A percentile compares a stretch with the other conserved stretches of the same genome.
These are phyloP conservation scores for Paracoccidioides brasiliensis DNA, from an alignment of 2,329 filamentous ascomycete species.

Conservation along the genomic window DNA sequence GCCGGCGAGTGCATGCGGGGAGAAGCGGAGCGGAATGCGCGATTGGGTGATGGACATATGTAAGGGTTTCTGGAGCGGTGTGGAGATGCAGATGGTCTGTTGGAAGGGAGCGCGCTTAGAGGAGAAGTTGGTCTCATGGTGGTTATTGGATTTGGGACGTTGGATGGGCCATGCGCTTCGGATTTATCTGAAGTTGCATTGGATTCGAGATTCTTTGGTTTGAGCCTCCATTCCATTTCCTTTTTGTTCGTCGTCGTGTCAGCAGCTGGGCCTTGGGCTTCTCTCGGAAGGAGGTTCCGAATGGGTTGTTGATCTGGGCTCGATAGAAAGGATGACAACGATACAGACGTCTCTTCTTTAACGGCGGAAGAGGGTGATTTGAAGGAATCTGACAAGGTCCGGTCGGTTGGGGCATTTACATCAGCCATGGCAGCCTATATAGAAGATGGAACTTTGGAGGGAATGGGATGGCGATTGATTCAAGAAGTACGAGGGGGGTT, in stretches of 20 bases:
- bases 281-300: neutral
- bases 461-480: neutral
- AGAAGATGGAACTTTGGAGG: neutral
- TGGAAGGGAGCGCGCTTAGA: constrained; percentile 31
- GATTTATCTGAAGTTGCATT: neutral
- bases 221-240: neutral
- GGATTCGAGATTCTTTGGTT: neutral
- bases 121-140: constrained; percentile 18
- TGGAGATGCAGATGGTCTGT: constrained; percentile 32
- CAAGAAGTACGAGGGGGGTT: no score
- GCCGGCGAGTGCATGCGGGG: constrained; percentile 68
- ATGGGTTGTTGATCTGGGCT: neutral
- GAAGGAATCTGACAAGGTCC: neutral
- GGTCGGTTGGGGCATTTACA: neutral
- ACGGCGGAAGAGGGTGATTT: neutral
- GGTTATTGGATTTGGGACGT: constrained; percentile 22
- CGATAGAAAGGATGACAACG: neutral
- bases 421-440: constrained; percentile 1
- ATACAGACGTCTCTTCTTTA: neutral
- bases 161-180: neutral
- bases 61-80: constrained; percentile 19
- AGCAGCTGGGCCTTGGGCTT: neutral
- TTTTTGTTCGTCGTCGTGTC: neutral
- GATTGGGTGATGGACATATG: constrained; percentile 48
- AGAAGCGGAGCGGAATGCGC: constrained; percentile 53